A percentile compares a stretch with the other conserved stretches of the same genome.
Evolutionary conservation across 176 grass and related monocot species (phyloP).

Genomic region (Oryza brachyantha): DNA sequence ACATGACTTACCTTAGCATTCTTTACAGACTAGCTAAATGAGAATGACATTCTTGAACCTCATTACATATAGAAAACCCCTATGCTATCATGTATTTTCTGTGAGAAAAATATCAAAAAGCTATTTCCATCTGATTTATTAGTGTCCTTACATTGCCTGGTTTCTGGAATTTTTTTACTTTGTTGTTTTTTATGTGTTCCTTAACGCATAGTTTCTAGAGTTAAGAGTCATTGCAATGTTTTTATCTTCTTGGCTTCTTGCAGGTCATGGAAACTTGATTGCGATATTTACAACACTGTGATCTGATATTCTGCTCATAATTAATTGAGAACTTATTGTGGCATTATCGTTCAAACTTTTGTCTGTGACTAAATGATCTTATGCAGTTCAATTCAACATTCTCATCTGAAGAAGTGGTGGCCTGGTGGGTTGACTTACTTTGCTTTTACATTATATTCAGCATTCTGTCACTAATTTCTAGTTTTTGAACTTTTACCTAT

Average conservation of each 20-base stretch:
- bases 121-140: background rate
- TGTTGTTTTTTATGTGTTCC: background rate
- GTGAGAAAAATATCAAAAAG: background rate
- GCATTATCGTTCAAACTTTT: background rate
- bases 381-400: background rate
- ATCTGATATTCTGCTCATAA: background rate
- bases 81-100: background rate
- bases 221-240: background rate
- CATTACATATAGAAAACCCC: background rate
- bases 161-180: background rate
- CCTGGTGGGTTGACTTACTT: conserved; percentile 7
- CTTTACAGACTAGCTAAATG: background rate
- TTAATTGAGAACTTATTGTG: background rate
- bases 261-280: conserved; percentile 30
- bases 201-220: background rate
- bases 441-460: background rate
- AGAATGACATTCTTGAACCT: background rate
- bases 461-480: too few relatives aligned
- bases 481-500: too few relatives aligned
- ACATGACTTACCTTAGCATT: background rate
- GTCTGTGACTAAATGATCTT: background rate
- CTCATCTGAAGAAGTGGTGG: conserved; percentile 18
- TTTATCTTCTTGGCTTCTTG: conserved; percentile 30
- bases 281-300: background rate
- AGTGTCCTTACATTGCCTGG: background rate